These are phyloP conservation scores for Pseudonitzschia delicatissima DNA, from an alignment of 108 stramenopile genomes.

Conservation along the genomic window DNA sequence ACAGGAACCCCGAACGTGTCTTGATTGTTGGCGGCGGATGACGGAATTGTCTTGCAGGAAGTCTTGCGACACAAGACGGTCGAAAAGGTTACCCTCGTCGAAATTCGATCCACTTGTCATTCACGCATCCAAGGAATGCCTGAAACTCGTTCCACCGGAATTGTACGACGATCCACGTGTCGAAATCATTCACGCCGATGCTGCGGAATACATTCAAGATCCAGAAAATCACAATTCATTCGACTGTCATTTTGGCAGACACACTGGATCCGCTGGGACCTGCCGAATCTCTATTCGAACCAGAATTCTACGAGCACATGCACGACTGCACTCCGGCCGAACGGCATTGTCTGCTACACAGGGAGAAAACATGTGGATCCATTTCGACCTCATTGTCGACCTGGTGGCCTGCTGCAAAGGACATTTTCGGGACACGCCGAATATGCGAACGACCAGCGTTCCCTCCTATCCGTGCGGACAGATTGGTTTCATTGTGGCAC, in stretches of 20 bases:
- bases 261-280: constrained; percentile 83
- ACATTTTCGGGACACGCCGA: constrained; percentile 60
- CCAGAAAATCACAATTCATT: constrained; percentile 30
- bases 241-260: constrained; percentile 80
- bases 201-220: constrained; percentile 39
- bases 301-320: constrained; percentile 69
- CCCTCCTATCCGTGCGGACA: constrained; percentile 36
- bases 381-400: constrained; percentile 63
- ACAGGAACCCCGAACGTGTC: constrained; percentile 51
- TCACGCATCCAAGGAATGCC: constrained; percentile 50
- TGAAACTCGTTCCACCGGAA: constrained; percentile 27
- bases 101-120: constrained; percentile 72
- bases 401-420: constrained; percentile 43
- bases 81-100: constrained; percentile 62
- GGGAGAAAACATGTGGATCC: constrained; percentile 83
- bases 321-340: constrained; percentile 37
- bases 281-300: constrained; percentile 78
- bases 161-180: constrained; percentile 59
- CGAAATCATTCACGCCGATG: constrained; percentile 41
- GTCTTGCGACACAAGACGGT: constrained; percentile 63
- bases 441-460: constrained; percentile 67
- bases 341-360: constrained; percentile 77
- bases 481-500: constrained; percentile 78
- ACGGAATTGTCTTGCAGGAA: constrained; percentile 83
- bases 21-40: constrained; percentile 87